A percentile compares a stretch with the other conserved stretches of the same genome.
Conservation (phyloP, 768 basidiomycete species). For the Russula foetens region DNA sequence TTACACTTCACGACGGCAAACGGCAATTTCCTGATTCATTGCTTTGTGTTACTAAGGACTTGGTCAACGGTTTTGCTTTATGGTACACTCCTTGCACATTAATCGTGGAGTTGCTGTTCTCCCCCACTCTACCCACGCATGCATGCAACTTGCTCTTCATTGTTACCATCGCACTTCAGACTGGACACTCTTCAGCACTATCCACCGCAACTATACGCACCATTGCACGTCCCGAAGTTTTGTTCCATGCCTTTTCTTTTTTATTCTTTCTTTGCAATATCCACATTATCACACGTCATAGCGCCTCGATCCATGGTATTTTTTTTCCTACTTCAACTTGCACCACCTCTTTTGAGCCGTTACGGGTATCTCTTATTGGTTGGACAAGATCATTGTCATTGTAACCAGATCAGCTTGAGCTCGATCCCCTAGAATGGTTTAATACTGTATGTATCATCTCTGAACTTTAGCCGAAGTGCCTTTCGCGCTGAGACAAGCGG, state of each 20-base stretch:
- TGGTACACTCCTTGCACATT: conserved; percentile 8
- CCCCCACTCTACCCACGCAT: conserved; percentile 2
- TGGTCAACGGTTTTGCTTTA: conserved; percentile 3
- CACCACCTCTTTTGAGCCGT: neutral
- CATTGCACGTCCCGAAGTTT: conserved; percentile 8
- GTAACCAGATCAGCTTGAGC: neutral
- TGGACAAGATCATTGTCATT: neutral
- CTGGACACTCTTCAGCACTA: conserved; percentile 9
- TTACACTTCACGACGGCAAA: conserved; percentile 2
- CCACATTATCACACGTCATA: conserved; percentile 8
- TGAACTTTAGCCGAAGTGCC: no score
- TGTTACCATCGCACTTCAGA: conserved; percentile 12
- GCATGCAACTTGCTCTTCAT: conserved; percentile 5
- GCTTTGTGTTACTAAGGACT: conserved; percentile 11
- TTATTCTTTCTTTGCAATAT: conserved; percentile 1
- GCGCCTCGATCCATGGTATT: neutral
- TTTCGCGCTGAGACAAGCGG: no score
- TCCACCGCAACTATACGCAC: conserved; percentile 6
- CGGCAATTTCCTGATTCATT: conserved; percentile 8
- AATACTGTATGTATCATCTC: neutral
- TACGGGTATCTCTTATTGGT: neutral
- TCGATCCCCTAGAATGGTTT: neutral
- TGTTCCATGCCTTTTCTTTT: conserved; percentile 4
- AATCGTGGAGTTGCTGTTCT: neutral
- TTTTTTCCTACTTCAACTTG: neutral